Percentiles rank a stretch among this genome's conserved stretches.
phyloP scores from a whole-genome alignment of 164 flowering plant species.

The Annona cherimola region DNA sequence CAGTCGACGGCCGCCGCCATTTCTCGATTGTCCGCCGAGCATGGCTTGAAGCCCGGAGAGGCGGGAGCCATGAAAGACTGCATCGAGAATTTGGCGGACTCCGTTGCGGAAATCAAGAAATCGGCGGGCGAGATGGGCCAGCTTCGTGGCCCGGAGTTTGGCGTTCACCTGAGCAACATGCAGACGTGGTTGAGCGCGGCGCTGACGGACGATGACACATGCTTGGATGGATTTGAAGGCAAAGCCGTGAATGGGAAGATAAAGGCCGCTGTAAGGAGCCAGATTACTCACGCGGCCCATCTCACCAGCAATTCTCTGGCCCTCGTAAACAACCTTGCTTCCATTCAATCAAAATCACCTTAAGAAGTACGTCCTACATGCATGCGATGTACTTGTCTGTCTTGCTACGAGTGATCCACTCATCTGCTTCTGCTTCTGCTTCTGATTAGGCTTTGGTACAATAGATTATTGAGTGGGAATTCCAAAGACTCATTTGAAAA shows the following conservation, averaged over 20 bases:
- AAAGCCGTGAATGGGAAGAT: slow-evolving; percentile 15
- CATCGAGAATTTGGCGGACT: slow-evolving; percentile 37
- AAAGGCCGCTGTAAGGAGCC: slow-evolving; percentile 14
- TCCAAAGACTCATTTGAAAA: too few species aligned
- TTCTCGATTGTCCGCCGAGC: slow-evolving; percentile 12
- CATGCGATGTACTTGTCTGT: too few species aligned
- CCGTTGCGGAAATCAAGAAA: slow-evolving; percentile 39
- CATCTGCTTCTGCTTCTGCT: too few species aligned
- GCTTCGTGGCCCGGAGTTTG: slow-evolving; percentile 27
- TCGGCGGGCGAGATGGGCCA: slow-evolving; percentile 35
- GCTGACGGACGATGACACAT: slow-evolving; percentile 49
- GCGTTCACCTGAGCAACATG: slow-evolving; percentile 32
- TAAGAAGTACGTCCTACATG: not conserved
- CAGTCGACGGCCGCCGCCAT: slow-evolving; percentile 21
- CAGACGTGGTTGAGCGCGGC: slow-evolving; percentile 70
- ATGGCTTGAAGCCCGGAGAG: slow-evolving; percentile 24
- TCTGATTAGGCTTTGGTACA: too few species aligned
- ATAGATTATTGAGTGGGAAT: too few species aligned
- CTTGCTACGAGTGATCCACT: too few species aligned
- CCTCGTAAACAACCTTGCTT: slow-evolving; percentile 25
- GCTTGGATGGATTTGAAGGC: slow-evolving; percentile 46
- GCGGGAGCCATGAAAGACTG: slow-evolving; percentile 41
- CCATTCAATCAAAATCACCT: not conserved
- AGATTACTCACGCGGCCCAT: slow-evolving; percentile 27
- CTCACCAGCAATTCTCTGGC: slow-evolving; percentile 53